Conservation (phyloP, 2,329 filamentous ascomycete species). For the Colletotrichum brevisporum region DNA sequence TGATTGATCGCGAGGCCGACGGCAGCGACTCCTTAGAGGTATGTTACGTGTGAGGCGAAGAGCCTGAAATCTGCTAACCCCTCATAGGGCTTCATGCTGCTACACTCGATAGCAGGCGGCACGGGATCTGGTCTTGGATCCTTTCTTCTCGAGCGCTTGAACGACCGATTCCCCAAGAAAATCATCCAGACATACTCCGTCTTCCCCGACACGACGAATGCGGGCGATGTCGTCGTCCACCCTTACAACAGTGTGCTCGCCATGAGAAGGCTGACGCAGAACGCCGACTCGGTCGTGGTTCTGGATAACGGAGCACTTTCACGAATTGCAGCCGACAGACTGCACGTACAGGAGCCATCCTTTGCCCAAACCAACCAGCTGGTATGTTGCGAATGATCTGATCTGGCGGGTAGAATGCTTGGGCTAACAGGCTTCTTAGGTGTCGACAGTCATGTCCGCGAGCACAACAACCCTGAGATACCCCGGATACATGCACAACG, state of each 20-base stretch:
- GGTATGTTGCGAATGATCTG: conserved; percentile 58
- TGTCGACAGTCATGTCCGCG: conserved; percentile 98
- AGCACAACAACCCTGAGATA: conserved; percentile 97
- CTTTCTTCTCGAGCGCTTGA: conserved; percentile 93
- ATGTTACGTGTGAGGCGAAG: conserved; percentile 37
- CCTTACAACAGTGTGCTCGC: conserved; percentile 97
- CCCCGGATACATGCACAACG: conserved; percentile 99
- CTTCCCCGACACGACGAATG: conserved; percentile 92
- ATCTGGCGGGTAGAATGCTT: neutral
- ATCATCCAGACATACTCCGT: conserved; percentile 99
- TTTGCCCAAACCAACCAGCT: conserved; percentile 99
- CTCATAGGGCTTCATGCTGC: conserved; percentile 90
- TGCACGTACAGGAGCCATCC: conserved; percentile 95
- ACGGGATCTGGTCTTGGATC: conserved; percentile 97
- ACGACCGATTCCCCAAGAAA: conserved; percentile 98
- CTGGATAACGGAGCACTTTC: conserved; percentile 95
- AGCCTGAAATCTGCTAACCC: conserved; percentile 42
- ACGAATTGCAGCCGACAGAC: conserved; percentile 91
- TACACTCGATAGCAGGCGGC: conserved; percentile 97
- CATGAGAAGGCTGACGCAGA: conserved; percentile 91
- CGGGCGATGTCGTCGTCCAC: conserved; percentile 93
- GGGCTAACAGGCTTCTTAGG: conserved; percentile 56
- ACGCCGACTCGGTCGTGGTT: conserved; percentile 97
- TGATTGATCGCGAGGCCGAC: conserved; percentile 98
- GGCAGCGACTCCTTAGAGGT: conserved; percentile 97